phyloP scores from a whole-genome alignment of 164 flowering plant species.

The Stephania cephalantha region DNA sequence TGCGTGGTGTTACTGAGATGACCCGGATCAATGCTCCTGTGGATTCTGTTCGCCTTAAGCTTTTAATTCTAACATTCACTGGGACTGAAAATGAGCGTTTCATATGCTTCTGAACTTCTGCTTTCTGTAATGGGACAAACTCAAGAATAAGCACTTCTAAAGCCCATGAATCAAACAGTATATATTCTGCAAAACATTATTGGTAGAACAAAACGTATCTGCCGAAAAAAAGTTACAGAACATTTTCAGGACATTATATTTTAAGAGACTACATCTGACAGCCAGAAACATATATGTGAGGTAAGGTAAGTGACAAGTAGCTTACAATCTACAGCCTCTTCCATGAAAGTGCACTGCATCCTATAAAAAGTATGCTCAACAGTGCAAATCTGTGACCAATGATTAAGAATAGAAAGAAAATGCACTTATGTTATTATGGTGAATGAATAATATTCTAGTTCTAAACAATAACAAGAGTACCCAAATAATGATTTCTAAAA shows the following conservation, averaged over 20 bases:
- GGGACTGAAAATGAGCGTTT: conserved; percentile 72
- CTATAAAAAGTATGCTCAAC: background rate
- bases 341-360: background rate
- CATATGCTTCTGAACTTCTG: conserved; percentile 38
- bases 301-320: background rate
- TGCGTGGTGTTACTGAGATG: conserved; percentile 46
- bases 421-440: background rate
- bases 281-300: background rate
- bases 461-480: background rate
- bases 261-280: background rate
- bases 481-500: background rate
- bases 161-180: background rate
- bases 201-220: background rate
- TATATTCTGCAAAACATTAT: background rate
- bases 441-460: background rate
- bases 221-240: background rate
- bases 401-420: background rate
- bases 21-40: conserved; percentile 55
- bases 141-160: conserved; percentile 5
- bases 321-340: background rate
- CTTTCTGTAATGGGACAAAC: conserved; percentile 34
- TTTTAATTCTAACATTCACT: conserved; percentile 46
- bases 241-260: background rate
- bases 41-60: conserved; percentile 51
- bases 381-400: background rate